phyloP scores from a whole-genome alignment of 495 filamentous ascomycete species.

The Glutinoglossum americanum region DNA sequence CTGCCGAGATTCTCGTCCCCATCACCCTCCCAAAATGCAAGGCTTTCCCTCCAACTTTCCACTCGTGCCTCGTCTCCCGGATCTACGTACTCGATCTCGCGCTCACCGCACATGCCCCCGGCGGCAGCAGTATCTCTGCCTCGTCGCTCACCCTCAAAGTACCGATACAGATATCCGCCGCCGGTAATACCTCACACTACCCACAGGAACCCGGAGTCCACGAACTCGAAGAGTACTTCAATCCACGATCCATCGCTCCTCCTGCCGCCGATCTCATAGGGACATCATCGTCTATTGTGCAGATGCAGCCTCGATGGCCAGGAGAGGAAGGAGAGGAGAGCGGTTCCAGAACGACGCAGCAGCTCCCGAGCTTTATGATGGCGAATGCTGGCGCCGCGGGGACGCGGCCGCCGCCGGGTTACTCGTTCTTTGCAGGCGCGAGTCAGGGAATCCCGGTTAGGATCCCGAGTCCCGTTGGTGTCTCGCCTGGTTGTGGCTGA shows the following conservation, averaged over 20 bases:
- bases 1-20: conserved; percentile 46
- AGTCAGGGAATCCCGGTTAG: neutral
- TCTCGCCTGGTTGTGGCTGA: neutral
- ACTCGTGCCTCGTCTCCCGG: conserved; percentile 64
- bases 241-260: neutral
- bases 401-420: neutral
- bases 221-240: neutral
- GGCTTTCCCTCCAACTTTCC: conserved; percentile 69
- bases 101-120: conserved; percentile 16
- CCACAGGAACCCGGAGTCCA: neutral
- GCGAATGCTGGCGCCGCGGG: neutral
- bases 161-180: conserved; percentile 3
- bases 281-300: neutral
- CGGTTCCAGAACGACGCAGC: neutral
- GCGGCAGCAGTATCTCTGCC: conserved; percentile 10
- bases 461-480: neutral
- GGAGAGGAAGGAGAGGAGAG: neutral
- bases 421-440: conserved; percentile 1
- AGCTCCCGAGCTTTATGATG: neutral
- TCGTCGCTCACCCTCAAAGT: neutral
- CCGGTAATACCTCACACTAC: neutral
- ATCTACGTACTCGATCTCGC: conserved; percentile 54
- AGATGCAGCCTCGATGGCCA: neutral
- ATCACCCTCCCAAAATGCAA: conserved; percentile 49
- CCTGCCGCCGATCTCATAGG: neutral